Base-by-base conservation (phyloP, 148 eudicot species). In the Cornus controversa region DNA sequence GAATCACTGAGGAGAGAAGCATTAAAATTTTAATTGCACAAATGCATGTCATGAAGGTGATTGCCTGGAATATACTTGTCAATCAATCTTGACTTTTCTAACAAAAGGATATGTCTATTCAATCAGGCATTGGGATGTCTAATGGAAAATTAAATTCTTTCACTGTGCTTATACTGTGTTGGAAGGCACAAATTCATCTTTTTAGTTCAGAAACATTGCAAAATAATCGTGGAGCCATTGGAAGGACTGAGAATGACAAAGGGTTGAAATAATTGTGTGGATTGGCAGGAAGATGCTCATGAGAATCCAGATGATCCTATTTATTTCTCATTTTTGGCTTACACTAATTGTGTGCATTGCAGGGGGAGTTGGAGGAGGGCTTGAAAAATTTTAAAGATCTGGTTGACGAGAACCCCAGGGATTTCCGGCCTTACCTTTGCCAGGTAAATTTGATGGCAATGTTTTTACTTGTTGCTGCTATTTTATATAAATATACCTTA, bases 361-460 rank as follows among this genome's bases (percentile, higher is more conserved):
- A 95, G 99, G 98, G 98, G 37, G 87, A 96, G 54, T 89, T 93
- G 64, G 97, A 93, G 74, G 90, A 89, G 82, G 97, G 90, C 31
- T 87, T 93, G 87, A 85, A 85, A 68, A 84, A 76, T 36, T 89
- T 88, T 73, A 87, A 89, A 81, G 83, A 73, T 70, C 84, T 96
- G 68, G 75, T 93, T 78, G 65, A 78, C 62, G 97, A 93, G 72
- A 91, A 96, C 76, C 99, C 99, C 54, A 86, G 97, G 76, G 99
- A 96, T 81, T 96, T 96, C 67, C 91, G 99, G 75, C 99, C 99
- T 54, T 96, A 93, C 80, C 88, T 96, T 74, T 96, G 97, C 89
- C 98, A 90, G 99, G 99, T 91, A 69, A 74, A 66, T 50, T 68
- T 65, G 34, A 42, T 69, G 77, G 25, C 42, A 23, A 47, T 26